phyloP scores from a whole-genome alignment of 495 filamentous ascomycete species.

The Penicillium ucsense region DNA sequence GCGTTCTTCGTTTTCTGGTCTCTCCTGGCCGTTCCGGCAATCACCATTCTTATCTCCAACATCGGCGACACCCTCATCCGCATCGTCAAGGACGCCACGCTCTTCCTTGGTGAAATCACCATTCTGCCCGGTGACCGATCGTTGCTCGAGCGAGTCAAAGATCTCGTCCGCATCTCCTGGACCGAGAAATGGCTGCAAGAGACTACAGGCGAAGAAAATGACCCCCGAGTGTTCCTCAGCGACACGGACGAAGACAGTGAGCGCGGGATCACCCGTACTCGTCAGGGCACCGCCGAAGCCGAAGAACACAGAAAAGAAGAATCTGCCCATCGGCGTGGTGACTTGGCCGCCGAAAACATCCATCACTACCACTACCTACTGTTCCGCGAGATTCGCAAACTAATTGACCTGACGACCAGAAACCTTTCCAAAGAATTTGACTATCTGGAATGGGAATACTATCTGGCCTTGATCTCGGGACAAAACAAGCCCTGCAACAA shows the following conservation, averaged over 20 bases:
- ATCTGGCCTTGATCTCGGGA: conserved; percentile 57
- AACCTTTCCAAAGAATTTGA: conserved; percentile 57
- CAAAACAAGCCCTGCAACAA: conserved; percentile 44
- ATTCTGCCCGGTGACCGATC: conserved; percentile 59
- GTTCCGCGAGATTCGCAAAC: conserved; percentile 55
- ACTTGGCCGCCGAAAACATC: conserved; percentile 31
- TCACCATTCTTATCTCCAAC: conserved; percentile 77
- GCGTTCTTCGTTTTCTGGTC: conserved; percentile 88
- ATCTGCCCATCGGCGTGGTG: conserved; percentile 31
- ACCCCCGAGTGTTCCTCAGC: conserved; percentile 1
- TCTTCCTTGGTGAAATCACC: conserved; percentile 62
- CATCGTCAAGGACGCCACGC: conserved; percentile 54
- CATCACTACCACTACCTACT: conserved; percentile 59
- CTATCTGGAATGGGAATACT: conserved; percentile 77
- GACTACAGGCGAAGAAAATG: conserved; percentile 9
- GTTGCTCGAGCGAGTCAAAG: conserved; percentile 11
- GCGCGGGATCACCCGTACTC: background rate
- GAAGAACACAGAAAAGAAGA: conserved; percentile 32
- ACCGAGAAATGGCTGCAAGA: conserved; percentile 16
- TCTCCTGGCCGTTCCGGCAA: conserved; percentile 67
- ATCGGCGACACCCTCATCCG: conserved; percentile 61
- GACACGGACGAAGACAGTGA: conserved; percentile 1
- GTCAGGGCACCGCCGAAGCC: conserved; percentile 10
- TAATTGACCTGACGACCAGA: conserved; percentile 53
- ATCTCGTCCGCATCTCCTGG: conserved; percentile 11